Evolutionary conservation across 352 stramenopile species (phyloP).

Genomic region (Phytopythium vexans): DNA sequence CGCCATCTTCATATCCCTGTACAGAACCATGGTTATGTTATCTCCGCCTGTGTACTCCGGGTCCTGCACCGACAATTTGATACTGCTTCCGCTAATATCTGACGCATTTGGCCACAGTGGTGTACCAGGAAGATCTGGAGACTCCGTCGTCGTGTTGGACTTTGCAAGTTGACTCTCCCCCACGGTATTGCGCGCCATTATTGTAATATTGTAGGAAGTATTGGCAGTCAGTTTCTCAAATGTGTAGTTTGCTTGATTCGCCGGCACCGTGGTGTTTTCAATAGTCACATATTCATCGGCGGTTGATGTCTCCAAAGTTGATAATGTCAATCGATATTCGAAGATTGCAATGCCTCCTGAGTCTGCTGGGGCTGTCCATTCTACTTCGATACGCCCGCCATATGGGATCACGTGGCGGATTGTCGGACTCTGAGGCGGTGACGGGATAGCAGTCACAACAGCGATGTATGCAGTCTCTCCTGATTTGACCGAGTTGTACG

Average conservation of each 20-base stretch:
- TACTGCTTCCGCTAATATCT: conserved; percentile 24
- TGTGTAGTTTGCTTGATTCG: not conserved
- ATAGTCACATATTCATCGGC: conserved; percentile 5
- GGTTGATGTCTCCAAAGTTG: conserved; percentile 6
- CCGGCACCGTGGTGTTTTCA: conserved; percentile 1
- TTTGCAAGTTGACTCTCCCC: conserved; percentile 15
- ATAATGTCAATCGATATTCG: conserved; percentile 12
- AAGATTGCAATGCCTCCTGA: conserved; percentile 36
- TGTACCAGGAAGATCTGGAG: conserved; percentile 17
- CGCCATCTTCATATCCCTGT: conserved; percentile 12
- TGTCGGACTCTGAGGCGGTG: conserved; percentile 17
- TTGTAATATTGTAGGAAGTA: conserved; percentile 20
- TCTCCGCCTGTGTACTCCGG: conserved; percentile 42
- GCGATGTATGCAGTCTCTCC: conserved; percentile 4
- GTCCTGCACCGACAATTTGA: conserved; percentile 8
- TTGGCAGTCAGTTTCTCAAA: conserved; percentile 21
- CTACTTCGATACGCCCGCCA: conserved; percentile 42
- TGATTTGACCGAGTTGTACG: conserved; percentile 40
- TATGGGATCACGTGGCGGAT: conserved; percentile 19
- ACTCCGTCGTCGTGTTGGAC: conserved; percentile 10
- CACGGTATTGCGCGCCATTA: conserved; percentile 12
- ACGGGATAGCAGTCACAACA: conserved; percentile 18
- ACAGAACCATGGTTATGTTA: conserved; percentile 26
- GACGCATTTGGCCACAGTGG: conserved; percentile 12
- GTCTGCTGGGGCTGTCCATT: conserved; percentile 31